phyloP scores from a whole-genome alignment of 2,329 filamentous ascomycete species.

The Trichoderma aggressivum region DNA sequence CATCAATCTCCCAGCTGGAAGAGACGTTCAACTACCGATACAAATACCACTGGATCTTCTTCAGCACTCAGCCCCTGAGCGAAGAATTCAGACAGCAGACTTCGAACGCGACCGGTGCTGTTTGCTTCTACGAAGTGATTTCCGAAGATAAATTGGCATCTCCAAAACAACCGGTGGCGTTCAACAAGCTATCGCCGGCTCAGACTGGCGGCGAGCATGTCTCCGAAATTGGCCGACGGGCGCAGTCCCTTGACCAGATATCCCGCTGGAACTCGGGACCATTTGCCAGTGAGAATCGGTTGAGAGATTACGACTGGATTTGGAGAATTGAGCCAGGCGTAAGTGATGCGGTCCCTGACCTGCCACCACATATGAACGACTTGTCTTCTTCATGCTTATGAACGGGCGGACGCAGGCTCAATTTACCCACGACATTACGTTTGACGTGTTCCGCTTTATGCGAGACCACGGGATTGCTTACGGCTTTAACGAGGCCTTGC shows the following conservation, averaged over 20 bases:
- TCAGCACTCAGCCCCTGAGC: slow-evolving; percentile 76
- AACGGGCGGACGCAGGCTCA: slow-evolving; percentile 40
- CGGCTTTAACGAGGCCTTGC: slow-evolving; percentile 54
- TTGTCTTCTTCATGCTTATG: not conserved
- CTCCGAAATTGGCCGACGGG: slow-evolving; percentile 53
- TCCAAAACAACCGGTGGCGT: slow-evolving; percentile 44
- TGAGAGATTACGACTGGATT: slow-evolving; percentile 59
- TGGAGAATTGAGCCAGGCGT: slow-evolving; percentile 61
- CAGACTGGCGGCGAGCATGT: not conserved
- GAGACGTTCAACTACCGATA: slow-evolving; percentile 70
- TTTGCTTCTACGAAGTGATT: slow-evolving; percentile 69
- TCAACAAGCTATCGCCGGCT: not conserved
- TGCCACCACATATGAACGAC: no score
- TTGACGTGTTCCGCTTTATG: slow-evolving; percentile 86
- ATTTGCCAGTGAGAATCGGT: slow-evolving; percentile 74
- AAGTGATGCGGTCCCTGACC: slow-evolving; percentile 28
- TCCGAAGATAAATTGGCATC: slow-evolving; percentile 70
- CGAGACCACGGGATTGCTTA: slow-evolving; percentile 79
- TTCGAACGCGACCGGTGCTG: slow-evolving; percentile 64
- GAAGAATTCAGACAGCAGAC: slow-evolving; percentile 71
- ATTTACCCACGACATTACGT: slow-evolving; percentile 63
- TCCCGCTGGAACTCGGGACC: slow-evolving; percentile 79
- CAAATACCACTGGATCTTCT: slow-evolving; percentile 86
- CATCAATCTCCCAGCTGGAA: slow-evolving; percentile 54
- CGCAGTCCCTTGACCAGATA: slow-evolving; percentile 68